Evolutionary conservation across 2,329 filamentous ascomycete genomes (phyloP), one percentile per base, ranked within the genome.

Genomic region (Verticillium tricorpus): DNA sequence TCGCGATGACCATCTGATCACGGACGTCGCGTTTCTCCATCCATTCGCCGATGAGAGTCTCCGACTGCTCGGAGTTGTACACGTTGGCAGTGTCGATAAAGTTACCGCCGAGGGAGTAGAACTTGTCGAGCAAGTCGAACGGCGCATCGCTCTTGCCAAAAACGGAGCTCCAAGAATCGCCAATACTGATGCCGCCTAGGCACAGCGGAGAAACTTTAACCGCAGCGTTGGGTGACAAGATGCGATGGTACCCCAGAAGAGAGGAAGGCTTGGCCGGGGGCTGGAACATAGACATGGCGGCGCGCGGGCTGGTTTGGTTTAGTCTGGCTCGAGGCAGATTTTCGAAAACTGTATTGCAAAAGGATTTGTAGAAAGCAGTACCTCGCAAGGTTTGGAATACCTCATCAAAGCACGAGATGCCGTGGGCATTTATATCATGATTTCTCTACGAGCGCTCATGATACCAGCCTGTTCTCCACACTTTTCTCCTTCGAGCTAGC

Each of bases 31-130:
- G 77, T 1, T 66, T 57, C 0, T 70, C 62, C 75, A 86, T 80
- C 82, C 83, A 88, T 67, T 86, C 82, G 15, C 85, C 85, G n/a
- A 88, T 68, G 78, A 79, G 84, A 3, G 61, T 67, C 65, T 87
- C 85, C 0, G 83, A 86, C 67, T 87, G 73, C 59, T 82, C 84
- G 61, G 79, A 66, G 67, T 87, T 81, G 71, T 87, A 87, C 63
- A 76, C 78, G 73, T 81, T 85, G 65, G 82, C 73, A 0, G 85
- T 89, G 71, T 90, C 87, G 69, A 90, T 86, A 70, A 89, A 89
- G 74, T 89, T 90, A 8, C 87, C 87, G 5, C 86, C 87, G 0
- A 79, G 74, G 17, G 77, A 76, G 60, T 76, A 79, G 72, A 80
- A 88, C 61, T 78, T 78, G 65, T 89, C 85, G 0, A 89, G 77